Base-by-base conservation (phyloP, 345 rosid genomes). In the Erucastrum elatum region DNA sequence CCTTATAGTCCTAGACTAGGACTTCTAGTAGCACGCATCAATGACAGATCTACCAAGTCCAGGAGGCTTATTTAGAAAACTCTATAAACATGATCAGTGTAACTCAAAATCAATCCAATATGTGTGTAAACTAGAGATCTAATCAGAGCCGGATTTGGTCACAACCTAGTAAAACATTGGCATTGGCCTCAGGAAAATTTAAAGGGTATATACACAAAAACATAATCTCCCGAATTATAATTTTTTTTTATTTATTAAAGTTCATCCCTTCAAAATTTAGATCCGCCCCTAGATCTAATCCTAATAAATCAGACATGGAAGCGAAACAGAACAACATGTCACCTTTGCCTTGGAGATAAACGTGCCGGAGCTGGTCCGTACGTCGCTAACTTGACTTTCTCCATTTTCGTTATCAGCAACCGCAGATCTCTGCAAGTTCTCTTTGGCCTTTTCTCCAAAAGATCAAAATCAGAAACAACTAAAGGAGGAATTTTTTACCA, bases 301-400 rank as follows among this genome's bases (percentile, higher is more conserved):
- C 2, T 11, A 62, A 9, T 39, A 12, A 44, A 68, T 58, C 41
- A 35, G 8, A 60, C 10, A 4, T 11, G 44, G 63, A 79, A 58
- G 44, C 9, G 27, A 34, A 49, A 26, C 3, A 37, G 30, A 37
- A 4, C 1, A 31, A 65, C 61, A 16, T 33, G 5, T 25, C 31
- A 77, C 98, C 94, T 94, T 92, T 76, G 72, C 95, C 84, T 94
- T 92, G 25, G 89, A 34, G 82, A 94, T 94, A 78, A 94, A 94
- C 87, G 90, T 94, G 64, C 98, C 98, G 8, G 98, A 94, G 83
- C 98, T 94, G 11, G 98, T 94, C 21, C 98, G 80, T 72, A 92
- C 98, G 39, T 94, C 90, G 67, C 97, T 92, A 15, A 89, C 88
- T 85, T 87, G 86, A 81, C 97, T 88, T 84, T 90, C 82, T 64